Evolutionary conservation across 257 asterid species (phyloP).

Genomic region (Schizonepeta tenuifolia): DNA sequence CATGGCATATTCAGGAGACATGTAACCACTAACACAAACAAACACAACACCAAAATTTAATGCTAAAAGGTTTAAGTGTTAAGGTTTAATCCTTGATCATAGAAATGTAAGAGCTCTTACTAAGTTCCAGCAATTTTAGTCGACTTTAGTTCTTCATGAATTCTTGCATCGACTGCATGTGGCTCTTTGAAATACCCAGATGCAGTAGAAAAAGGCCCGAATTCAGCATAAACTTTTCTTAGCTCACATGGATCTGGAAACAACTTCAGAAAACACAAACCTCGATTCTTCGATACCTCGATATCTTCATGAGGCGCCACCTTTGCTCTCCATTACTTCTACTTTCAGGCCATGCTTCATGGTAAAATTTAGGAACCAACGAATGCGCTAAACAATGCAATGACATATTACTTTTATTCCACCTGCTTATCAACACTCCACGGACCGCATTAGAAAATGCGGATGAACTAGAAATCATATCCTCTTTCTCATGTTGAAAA

Average conservation of each 20-base stretch:
- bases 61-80: background rate
- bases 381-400: background rate
- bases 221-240: background rate
- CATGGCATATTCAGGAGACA: constrained; percentile 23
- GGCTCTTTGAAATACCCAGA: background rate
- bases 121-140: constrained; percentile 21
- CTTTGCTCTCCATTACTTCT: background rate
- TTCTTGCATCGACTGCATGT: background rate
- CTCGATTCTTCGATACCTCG: background rate
- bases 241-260: background rate
- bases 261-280: background rate
- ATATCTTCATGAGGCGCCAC: background rate
- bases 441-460: too few species aligned
- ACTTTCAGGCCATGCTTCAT: background rate
- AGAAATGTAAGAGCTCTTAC: background rate
- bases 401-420: background rate
- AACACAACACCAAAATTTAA: background rate
- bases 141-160: background rate
- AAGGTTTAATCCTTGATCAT: too few species aligned
- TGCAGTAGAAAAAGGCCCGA: too few species aligned
- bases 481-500: background rate
- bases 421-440: background rate
- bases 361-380: background rate
- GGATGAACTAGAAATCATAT: background rate
- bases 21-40: constrained; percentile 20